Evolutionary conservation across 441 rosid species (phyloP), one percentile per base, ranked within the genome.

Genomic region (Dalechampia spathulata): DNA sequence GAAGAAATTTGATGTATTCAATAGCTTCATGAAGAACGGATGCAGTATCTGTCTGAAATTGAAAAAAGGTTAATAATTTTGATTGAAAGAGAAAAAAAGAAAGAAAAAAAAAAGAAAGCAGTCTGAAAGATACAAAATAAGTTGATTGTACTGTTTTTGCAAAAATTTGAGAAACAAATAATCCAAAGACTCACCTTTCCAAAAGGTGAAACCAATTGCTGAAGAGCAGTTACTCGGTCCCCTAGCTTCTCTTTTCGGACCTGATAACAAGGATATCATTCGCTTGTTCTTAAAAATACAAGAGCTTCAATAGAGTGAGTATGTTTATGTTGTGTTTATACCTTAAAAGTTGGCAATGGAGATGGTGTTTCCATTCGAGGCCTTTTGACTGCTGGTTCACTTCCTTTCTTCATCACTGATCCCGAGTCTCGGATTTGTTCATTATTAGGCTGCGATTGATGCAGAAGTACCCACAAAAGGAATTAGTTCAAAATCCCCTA

Each of bases 161-260:
- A 70, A 73, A 73, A 69, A 66, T 48, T 25, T 6, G 25, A 49
- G 27, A 46, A 4, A 5, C 27, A 67, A 41, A 59, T 64, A 54
- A 60, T 50, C 37, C 70, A 43, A 52, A 55, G 34, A 54, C 72
- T 66, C 64, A 87, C 99, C 92, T 93, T 93, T 79, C 99, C 99
- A 66, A 93, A 93, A 87, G 99, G 99, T 51, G 99, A 90, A 81
- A 93, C 99, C 85, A 93, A 79, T 83, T 93, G 99, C 75, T 93
- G 99, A 62, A 93, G 99, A 55, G 97, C 93, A 70, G 99, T 92
- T 83, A 93, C 87, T 82, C 96, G 85, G 95, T 93, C 99, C 77
- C 96, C 97, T 74, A 90, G 77, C 85, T 93, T 93, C 86, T 93
- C 96, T 82, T 90, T 93, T 71, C 93, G 84, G 75, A 85, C 97